Evolutionary conservation across 371 early-diverging fungal species (phyloP).

Genomic region (Mucor velutinosus): DNA sequence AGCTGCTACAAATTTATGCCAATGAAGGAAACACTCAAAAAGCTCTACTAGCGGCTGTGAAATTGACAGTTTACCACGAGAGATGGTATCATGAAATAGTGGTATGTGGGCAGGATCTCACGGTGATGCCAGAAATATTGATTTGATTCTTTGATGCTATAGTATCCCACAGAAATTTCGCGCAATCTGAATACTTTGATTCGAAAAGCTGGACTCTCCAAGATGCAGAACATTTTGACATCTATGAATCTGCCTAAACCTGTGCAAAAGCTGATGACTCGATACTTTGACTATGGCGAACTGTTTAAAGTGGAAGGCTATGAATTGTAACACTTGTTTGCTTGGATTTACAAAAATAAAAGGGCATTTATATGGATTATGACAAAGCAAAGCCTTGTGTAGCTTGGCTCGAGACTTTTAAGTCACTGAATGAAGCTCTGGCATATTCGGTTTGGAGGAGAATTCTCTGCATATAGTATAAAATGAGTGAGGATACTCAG

Average conservation of each 20-base stretch:
- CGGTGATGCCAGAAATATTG: background rate
- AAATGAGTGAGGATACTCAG: too few relatives aligned
- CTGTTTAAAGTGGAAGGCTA: conserved; percentile 81
- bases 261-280: conserved; percentile 76
- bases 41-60: conserved; percentile 78
- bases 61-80: conserved; percentile 78
- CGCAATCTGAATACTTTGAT: conserved; percentile 80
- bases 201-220: conserved; percentile 80
- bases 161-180: conserved; percentile 89
- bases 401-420: too few relatives aligned
- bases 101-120: conserved; percentile 44
- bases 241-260: conserved; percentile 84
- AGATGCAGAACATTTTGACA: conserved; percentile 85
- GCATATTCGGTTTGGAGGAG: too few relatives aligned
- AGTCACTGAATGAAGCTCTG: too few relatives aligned
- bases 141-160: background rate
- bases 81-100: conserved; percentile 85
- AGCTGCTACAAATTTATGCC: conserved; percentile 81
- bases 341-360: background rate
- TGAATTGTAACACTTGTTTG: conserved; percentile 50
- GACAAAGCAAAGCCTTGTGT: too few relatives aligned
- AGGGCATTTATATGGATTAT: too few relatives aligned
- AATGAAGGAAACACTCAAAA: conserved; percentile 75
- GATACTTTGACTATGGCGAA: conserved; percentile 82
- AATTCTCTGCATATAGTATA: too few relatives aligned